phyloP scores from a whole-genome alignment of 192 early-diverging fungal species.

The Phlyctochytrium planicorne region DNA sequence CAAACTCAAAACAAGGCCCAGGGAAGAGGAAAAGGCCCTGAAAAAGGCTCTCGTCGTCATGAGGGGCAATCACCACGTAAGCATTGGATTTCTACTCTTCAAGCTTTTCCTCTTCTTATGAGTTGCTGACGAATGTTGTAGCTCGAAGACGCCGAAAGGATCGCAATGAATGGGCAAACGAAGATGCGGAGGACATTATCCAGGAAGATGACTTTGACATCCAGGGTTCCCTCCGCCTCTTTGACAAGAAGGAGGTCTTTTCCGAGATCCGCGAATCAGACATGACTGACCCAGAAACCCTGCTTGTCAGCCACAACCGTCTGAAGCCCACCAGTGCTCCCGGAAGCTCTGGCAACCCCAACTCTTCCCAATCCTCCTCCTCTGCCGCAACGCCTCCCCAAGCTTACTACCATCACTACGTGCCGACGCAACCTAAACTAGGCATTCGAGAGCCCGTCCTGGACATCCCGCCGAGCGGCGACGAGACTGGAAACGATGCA shows the following conservation, averaged over 20 bases:
- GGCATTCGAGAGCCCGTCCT: constrained; percentile 68
- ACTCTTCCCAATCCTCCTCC: constrained; percentile 14
- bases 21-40: too few species aligned
- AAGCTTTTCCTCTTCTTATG: background rate
- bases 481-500: constrained; percentile 52
- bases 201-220: constrained; percentile 50
- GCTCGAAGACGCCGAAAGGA: constrained; percentile 12
- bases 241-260: constrained; percentile 71
- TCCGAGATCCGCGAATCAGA: constrained; percentile 68
- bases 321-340: constrained; percentile 33
- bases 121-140: background rate
- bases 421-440: constrained; percentile 36
- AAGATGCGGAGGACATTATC: constrained; percentile 8
- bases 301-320: constrained; percentile 68
- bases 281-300: constrained; percentile 66
- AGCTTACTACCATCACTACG: constrained; percentile 11
- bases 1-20: too few species aligned
- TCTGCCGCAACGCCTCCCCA: background rate
- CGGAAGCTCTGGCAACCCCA: constrained; percentile 9
- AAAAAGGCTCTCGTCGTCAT: too few species aligned
- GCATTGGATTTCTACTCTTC: background rate
- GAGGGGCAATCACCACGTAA: constrained; percentile 1
- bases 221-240: constrained; percentile 38
- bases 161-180: constrained; percentile 17
- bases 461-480: constrained; percentile 44